phyloP scores from a whole-genome alignment of 176 grass and related monocot species.

The Triticum dicoccoides region DNA sequence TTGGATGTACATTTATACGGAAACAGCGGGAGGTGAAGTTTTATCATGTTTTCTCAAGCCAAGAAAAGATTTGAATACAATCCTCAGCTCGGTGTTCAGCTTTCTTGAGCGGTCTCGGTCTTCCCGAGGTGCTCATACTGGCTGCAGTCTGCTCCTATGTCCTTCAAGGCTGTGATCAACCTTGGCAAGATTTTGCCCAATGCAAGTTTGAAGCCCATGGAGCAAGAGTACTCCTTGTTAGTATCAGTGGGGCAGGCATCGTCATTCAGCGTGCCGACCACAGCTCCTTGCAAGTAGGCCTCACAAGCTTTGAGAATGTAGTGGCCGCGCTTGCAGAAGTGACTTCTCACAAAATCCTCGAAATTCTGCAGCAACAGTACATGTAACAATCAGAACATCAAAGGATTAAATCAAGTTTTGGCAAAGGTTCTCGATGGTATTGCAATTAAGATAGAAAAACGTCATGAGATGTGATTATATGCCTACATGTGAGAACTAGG shows the following conservation, averaged over 20 bases:
- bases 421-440: not conserved
- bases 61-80: slow-evolving; percentile 18
- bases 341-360: slow-evolving; percentile 75
- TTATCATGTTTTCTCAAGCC: slow-evolving; percentile 40
- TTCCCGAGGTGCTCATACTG: slow-evolving; percentile 70
- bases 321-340: slow-evolving; percentile 66
- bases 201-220: slow-evolving; percentile 87
- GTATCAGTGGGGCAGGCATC: slow-evolving; percentile 63
- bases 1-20: slow-evolving; percentile 47
- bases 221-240: slow-evolving; percentile 69
- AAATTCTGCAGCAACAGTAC: slow-evolving; percentile 64
- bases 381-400: slow-evolving; percentile 12
- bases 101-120: slow-evolving; percentile 47
- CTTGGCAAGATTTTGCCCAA: slow-evolving; percentile 79
- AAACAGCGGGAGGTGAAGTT: slow-evolving; percentile 19
- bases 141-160: slow-evolving; percentile 54
- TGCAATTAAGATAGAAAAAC: not conserved
- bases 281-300: slow-evolving; percentile 75
- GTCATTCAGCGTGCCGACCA: slow-evolving; percentile 69
- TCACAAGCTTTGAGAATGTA: slow-evolving; percentile 94
- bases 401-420: not conserved
- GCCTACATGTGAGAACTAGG: not conserved
- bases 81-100: slow-evolving; percentile 13
- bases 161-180: slow-evolving; percentile 64
- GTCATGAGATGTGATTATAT: not conserved